A percentile compares a stretch with the other conserved stretches of the same genome.
Conservation (phyloP, 31 red algal genomes). For the Pterothamnion heteromorphum region DNA sequence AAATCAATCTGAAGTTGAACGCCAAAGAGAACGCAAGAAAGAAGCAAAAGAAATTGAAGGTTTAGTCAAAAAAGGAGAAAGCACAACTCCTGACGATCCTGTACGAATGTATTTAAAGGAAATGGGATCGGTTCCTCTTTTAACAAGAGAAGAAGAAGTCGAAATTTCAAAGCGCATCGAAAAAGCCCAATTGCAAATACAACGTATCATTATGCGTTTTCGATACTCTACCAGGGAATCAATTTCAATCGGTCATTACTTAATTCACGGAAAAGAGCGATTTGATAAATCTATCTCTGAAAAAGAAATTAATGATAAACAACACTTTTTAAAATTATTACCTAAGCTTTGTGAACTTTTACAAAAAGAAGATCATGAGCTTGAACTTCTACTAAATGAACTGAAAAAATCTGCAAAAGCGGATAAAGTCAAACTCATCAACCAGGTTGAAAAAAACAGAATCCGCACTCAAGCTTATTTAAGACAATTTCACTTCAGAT, state of each 20-base stretch:
- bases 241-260: background rate
- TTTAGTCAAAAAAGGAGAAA: background rate
- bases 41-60: too few species aligned
- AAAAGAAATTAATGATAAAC: background rate
- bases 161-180: slow-evolving; percentile 69
- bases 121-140: slow-evolving; percentile 76
- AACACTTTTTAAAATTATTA: background rate
- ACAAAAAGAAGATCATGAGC: background rate
- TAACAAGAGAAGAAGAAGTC: slow-evolving; percentile 71
- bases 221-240: background rate
- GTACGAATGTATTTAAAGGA: slow-evolving; percentile 77
- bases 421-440: too few species aligned
- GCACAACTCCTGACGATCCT: slow-evolving; percentile 59
- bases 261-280: slow-evolving; percentile 5
- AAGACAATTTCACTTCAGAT: too few species aligned
- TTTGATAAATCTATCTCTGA: background rate
- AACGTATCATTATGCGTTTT: background rate
- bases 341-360: background rate
- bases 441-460: too few species aligned
- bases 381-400: too few species aligned
- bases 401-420: too few species aligned
- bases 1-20: too few species aligned
- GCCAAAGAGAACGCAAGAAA: too few species aligned
- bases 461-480: too few species aligned
- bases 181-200: background rate